Conservation (phyloP, 257 asterid genomes). For the Ilex asprella region DNA sequence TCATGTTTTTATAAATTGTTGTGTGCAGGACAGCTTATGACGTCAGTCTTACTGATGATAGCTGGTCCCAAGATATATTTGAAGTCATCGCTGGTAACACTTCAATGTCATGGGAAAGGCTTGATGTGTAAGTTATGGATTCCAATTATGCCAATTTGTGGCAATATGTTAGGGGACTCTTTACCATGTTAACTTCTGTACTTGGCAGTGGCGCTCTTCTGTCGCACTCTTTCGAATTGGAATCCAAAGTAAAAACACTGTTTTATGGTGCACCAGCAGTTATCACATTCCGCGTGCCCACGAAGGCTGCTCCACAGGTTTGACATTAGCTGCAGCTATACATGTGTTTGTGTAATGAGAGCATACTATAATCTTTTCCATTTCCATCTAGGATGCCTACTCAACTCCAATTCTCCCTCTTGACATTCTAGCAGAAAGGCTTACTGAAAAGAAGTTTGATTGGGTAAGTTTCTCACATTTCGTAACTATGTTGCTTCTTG, state of each 20-base stretch:
- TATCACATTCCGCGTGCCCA: constrained; percentile 79
- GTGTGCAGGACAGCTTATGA: constrained; percentile 80
- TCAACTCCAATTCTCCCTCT: constrained; percentile 57
- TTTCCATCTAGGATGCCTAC: constrained; percentile 46
- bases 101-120: constrained; percentile 87
- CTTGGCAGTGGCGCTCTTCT: constrained; percentile 57
- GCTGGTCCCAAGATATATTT: constrained; percentile 69
- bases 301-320: constrained; percentile 82
- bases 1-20: constrained; percentile 3
- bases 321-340: constrained; percentile 3
- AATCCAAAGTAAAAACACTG: constrained; percentile 55
- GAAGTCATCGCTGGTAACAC: constrained; percentile 66
- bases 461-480: constrained; percentile 31
- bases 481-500: neutral
- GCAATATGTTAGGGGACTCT: neutral
- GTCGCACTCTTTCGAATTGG: constrained; percentile 87
- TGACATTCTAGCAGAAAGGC: constrained; percentile 35
- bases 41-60: constrained; percentile 65
- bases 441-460: constrained; percentile 21
- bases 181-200: constrained; percentile 14
- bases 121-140: constrained; percentile 67
- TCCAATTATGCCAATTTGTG: neutral
- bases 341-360: neutral
- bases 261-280: constrained; percentile 73
- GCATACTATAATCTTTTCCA: constrained; percentile 1